A percentile compares a stretch with the other conserved stretches of the same genome.
phyloP scores from a whole-genome alignment of 768 basidiomycete species.

The Hebeloma cylindrosporum region DNA sequence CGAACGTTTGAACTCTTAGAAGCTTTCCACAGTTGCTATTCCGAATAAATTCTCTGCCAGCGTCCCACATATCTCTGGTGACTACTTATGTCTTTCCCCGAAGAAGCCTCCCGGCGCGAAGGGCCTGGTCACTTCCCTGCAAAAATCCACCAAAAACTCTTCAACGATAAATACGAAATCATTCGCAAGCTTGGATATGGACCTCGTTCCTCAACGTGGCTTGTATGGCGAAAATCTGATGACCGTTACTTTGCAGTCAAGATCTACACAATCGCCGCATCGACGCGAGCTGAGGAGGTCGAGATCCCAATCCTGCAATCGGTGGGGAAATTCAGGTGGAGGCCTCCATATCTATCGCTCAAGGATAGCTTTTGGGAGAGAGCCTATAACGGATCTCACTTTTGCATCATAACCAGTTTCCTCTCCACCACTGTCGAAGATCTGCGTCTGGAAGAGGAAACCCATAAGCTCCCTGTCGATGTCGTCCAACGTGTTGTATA shows the following conservation, averaged over 20 bases:
- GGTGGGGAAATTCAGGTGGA: background rate
- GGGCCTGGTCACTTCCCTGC: slow-evolving; percentile 18
- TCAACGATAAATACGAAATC: slow-evolving; percentile 13
- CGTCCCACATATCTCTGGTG: too few species aligned
- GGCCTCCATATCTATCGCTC: background rate
- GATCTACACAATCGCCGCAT: slow-evolving; percentile 17
- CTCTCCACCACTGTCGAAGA: slow-evolving; percentile 8
- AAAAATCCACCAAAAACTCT: slow-evolving; percentile 14
- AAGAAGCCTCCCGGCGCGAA: slow-evolving; percentile 17
- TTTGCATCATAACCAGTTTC: slow-evolving; percentile 12
- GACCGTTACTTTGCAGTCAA: slow-evolving; percentile 12
- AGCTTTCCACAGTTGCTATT: too few species aligned
- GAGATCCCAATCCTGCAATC: slow-evolving; percentile 15
- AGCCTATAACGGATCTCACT: slow-evolving; percentile 12
- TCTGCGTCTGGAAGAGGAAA: slow-evolving; percentile 5
- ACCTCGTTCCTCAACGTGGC: slow-evolving; percentile 18
- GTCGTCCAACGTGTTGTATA: slow-evolving; percentile 12
- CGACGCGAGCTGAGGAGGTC: slow-evolving; percentile 6
- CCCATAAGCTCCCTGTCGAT: slow-evolving; percentile 13
- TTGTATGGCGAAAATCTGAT: slow-evolving; percentile 8
- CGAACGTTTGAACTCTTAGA: too few species aligned
- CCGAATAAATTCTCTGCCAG: too few species aligned
- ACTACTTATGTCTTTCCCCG: slow-evolving; percentile 21
- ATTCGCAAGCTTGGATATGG: slow-evolving; percentile 22
- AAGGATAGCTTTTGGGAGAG: slow-evolving; percentile 18